Conservation (phyloP, 2,329 filamentous ascomycete genomes). For the Sclerotinia sclerotiorum region DNA sequence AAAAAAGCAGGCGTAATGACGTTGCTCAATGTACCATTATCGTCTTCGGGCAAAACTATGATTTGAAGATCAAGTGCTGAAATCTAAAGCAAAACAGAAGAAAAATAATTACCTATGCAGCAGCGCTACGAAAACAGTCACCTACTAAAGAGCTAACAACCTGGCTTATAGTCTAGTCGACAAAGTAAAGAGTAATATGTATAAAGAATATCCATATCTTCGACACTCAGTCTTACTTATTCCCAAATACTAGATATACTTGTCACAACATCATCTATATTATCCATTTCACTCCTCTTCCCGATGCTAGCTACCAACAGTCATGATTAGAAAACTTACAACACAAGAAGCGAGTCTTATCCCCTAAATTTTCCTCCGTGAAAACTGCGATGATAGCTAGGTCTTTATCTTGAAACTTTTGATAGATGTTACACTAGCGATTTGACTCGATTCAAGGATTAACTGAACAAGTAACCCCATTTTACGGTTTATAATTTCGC, state of each 20-base stretch:
- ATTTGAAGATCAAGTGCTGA: neutral
- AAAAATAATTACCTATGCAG: neutral
- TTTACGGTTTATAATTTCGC: too few relatives aligned
- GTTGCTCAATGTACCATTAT: neutral
- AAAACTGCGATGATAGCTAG: neutral
- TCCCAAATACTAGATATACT: too few relatives aligned
- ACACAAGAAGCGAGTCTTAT: neutral
- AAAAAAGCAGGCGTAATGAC: neutral
- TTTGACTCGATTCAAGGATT: too few relatives aligned
- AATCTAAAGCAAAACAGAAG: neutral
- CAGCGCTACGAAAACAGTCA: neutral
- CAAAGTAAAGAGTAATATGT: neutral
- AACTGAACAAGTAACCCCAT: too few relatives aligned
- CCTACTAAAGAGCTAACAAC: neutral
- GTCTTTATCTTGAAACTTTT: neutral
- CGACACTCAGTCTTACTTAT: too few relatives aligned
- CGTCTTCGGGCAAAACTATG: neutral
- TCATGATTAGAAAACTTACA: neutral
- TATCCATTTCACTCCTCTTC: neutral
- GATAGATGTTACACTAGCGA: too few relatives aligned
- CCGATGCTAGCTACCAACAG: neutral
- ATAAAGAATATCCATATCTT: neutral
- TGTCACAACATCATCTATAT: neutral
- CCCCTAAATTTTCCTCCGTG: neutral
- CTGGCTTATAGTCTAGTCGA: too few relatives aligned